Base-by-base conservation (phyloP, 1,284 basidiomycete genomes). In the Hortiboletus rubellus region DNA sequence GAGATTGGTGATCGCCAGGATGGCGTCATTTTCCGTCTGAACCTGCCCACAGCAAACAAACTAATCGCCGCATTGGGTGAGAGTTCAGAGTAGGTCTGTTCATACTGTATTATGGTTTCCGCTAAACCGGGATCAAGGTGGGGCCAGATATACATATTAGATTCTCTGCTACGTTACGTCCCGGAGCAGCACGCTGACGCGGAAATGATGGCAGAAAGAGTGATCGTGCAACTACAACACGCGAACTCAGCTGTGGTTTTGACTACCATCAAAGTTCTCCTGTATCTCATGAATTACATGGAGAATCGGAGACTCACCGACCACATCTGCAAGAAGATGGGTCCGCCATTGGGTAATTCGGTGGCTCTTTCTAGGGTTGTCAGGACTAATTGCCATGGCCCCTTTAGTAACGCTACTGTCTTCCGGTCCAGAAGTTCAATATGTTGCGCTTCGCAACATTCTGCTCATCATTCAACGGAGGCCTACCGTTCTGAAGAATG, bases 241-340 rank as follows among this genome's bases (percentile, higher is more conserved):
- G 90, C 92, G 12, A 97, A 96, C 69, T 94, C 94, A n/a, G 94
- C 95, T 3, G 94, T 97, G 30, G 92, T 96, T 10, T 79, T 97
- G 45, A 95, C 94, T 7, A 90, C 94, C 6, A 93, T 98, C 81
- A 99, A 99, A 77, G 89, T 93, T 46, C 83, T 98, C 33, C 79
- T 99, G 18, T 99, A 98, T 72, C 80, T 99, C 60, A 98, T 99
- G 96, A 99, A 99, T 74, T 99, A 99, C 75, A 98, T 99, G 89
- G 91, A 94, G 61, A 91, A 92, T 71, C 84, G 91, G 56, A 84
- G 82, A 50, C 78, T 94, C 45, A 91, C 97, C 54, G 90, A 96
- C 57, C 83, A 89, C 63, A 89, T 98, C 59, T 98, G 96, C 77
- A 89, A 92, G 72, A 98, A 98, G 77, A 96, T 99, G 87, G 95